A percentile compares a stretch with the other conserved stretches of the same genome.
These are phyloP conservation scores for Purpureocillium lavendulum DNA, from an alignment of 2,329 filamentous ascomycete genomes.

Conservation along the genomic window DNA sequence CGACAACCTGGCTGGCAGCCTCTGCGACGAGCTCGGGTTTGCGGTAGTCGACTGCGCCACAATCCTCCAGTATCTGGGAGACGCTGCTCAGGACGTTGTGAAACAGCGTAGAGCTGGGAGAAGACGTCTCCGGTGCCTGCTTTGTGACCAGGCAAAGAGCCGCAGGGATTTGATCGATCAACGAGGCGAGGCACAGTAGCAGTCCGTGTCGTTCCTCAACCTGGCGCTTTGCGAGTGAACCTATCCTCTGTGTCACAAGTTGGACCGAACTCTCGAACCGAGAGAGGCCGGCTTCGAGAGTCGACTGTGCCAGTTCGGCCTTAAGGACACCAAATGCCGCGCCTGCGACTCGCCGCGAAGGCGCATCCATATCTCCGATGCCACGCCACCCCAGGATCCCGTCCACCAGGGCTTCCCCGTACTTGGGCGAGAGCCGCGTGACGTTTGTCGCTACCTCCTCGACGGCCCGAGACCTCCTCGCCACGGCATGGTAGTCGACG, in stretches of 20 bases:
- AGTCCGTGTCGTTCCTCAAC: conserved; percentile 64
- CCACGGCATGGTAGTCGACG: conserved; percentile 90
- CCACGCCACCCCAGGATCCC: conserved; percentile 80
- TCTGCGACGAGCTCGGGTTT: conserved; percentile 59
- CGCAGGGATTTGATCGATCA: conserved; percentile 36
- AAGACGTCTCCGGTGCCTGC: not conserved
- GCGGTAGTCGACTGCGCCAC: conserved; percentile 36
- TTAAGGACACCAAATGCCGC: conserved; percentile 56
- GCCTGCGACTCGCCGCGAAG: conserved; percentile 65
- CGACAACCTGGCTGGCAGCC: conserved; percentile 49
- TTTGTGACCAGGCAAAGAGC: conserved; percentile 18
- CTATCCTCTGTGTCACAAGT: conserved; percentile 35
- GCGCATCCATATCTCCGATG: conserved; percentile 68
- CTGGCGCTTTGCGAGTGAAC: conserved; percentile 41
- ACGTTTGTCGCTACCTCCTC: conserved; percentile 65
- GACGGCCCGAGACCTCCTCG: conserved; percentile 75
- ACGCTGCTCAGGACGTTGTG: conserved; percentile 19
- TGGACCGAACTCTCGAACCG: conserved; percentile 26
- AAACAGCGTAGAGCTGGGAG: conserved; percentile 14
- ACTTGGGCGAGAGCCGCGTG: conserved; percentile 58
- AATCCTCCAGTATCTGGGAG: conserved; percentile 30
- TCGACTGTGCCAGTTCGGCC: conserved; percentile 25
- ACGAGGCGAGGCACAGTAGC: conserved; percentile 50
- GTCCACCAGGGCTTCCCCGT: conserved; percentile 61
- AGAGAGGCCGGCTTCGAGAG: conserved; percentile 10